Base-by-base conservation (phyloP, 192 early-diverging fungal genomes). In the Umbelopsis sp. region DNA sequence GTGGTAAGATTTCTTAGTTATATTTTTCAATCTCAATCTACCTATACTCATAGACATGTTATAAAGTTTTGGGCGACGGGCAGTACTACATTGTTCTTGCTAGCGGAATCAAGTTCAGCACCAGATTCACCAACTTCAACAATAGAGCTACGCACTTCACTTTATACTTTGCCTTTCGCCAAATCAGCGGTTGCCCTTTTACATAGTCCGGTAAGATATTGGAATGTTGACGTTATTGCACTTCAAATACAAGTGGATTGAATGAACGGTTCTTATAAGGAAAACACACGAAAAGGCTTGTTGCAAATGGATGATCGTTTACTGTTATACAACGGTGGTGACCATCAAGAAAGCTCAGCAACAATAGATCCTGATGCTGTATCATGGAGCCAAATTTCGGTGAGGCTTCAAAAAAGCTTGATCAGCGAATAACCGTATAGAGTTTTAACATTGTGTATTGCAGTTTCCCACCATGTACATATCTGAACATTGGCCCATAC, bases 401-500 rank as follows among this genome's bases (percentile, higher is more conserved):
- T 91, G 79, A 8, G 16, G 3, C 35, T 0, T 1, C 12, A 67
- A 49, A 44, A 4, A 18, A 30, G 27, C 1, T 3, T 30, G 27
- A 30, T 30, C 27, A 2, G 27, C 27, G 3, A 3, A 30, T 25
- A 64, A 77, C 20, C 33, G 18, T 12, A 22, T 48, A 4, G 22
- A 66, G 21, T 67, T 4, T 47, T 20, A 66, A 35, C 21, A 23
- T 64, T 37, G 7, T 13, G n/a, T 10, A 15, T 16, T 67, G 13
- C 77, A 91, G 81, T 82, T 91, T 47, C 92, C 92, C 1, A 73
- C 76, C 12, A 87, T 90, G 69, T 95, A 95, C 69, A 81, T 95
- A 45, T 84, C 88, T 12, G 84, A 86, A 47, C 91, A 93, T 68
- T 95, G 93, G 93, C 93, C 93, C 11, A 91, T 95, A 37, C 80